Evolutionary conservation across 148 eudicot genomes (phyloP), one percentile per base, ranked within the genome.

Genomic region (Fagopyrum esculentum): DNA sequence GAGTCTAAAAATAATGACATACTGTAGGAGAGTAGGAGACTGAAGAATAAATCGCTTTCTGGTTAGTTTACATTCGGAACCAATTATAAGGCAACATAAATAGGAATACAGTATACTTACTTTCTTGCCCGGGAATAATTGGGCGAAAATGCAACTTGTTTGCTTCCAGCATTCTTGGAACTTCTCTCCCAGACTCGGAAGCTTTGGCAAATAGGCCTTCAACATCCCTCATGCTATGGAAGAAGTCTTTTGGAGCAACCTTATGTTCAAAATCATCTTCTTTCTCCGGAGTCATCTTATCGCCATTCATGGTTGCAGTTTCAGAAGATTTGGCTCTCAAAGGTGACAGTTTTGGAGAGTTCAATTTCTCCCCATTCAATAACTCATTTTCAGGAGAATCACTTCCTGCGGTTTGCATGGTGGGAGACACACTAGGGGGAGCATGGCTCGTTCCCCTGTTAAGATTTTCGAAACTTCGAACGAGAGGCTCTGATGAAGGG

Each of bases 141-240:
- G 93, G 97, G 44, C 98, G 96, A 74, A 88, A 94, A 84, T 94
- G 98, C 71, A 91, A 77, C 81, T 91, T 94, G 81, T 91, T 94
- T 50, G 98, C 98, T 81, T 94, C 98, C 70, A 94, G 87, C 98
- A 91, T 94, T 79, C 89, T 83, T 0, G 98, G 98, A 74, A 94
- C 93, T 85, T 94, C 92, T 86, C 72, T 87, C 73, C 98, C 98
- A 47, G 97, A 81, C 15, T 91, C 96, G 63, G 97, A 90, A 77
- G 98, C 98, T 81, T 87, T 91, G 29, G 26, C 50, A 80, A 94
- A 94, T 10, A 91, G 89, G 72, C 57, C 60, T 72, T 94, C 98
- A 78, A 91, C 87, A 55, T 90, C 93, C 79, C 87, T 90, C 83
- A 94, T 84, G 76, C 93, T 86, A 4, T 81, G 81, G 78, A 91